Evolutionary conservation across 192 early-diverging fungal species (phyloP).

Genomic region (Coemansia sp.): DNA sequence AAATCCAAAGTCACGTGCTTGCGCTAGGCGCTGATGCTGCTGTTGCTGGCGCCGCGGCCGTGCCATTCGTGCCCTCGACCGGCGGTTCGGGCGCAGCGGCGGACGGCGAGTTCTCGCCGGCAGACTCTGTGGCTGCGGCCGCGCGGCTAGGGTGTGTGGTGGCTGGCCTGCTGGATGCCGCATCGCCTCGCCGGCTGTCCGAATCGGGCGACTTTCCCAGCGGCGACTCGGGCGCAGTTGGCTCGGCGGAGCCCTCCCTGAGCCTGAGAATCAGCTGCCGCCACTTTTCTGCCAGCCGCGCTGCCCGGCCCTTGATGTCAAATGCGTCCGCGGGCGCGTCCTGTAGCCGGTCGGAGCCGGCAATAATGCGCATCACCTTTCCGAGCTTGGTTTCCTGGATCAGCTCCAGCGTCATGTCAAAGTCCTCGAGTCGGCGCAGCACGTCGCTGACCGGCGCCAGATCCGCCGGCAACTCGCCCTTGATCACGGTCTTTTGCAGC

Average conservation of each 20-base stretch:
- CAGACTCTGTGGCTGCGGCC: neutral
- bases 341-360: conserved; percentile 24
- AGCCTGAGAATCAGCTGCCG: conserved; percentile 33
- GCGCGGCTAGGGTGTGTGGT: neutral
- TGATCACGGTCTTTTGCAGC: conserved; percentile 50
- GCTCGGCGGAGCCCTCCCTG: conserved; percentile 31
- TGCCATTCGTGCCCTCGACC: neutral
- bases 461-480: conserved; percentile 34
- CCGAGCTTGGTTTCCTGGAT: conserved; percentile 51
- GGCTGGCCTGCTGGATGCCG: neutral
- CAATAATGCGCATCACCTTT: conserved; percentile 52
- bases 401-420: conserved; percentile 47
- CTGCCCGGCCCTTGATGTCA: conserved; percentile 47
- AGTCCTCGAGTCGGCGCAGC: conserved; percentile 45
- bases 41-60: neutral
- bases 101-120: too few relatives aligned
- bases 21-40: too few relatives aligned
- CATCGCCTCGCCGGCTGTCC: conserved; percentile 3
- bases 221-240: conserved; percentile 29
- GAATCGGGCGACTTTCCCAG: conserved; percentile 11
- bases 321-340: conserved; percentile 34
- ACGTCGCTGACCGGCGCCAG: conserved; percentile 35
- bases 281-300: conserved; percentile 45
- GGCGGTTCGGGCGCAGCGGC: neutral
- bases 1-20: neutral